Conservation (phyloP, 1,284 basidiomycete species). For the Rhodotorula sp. region DNA sequence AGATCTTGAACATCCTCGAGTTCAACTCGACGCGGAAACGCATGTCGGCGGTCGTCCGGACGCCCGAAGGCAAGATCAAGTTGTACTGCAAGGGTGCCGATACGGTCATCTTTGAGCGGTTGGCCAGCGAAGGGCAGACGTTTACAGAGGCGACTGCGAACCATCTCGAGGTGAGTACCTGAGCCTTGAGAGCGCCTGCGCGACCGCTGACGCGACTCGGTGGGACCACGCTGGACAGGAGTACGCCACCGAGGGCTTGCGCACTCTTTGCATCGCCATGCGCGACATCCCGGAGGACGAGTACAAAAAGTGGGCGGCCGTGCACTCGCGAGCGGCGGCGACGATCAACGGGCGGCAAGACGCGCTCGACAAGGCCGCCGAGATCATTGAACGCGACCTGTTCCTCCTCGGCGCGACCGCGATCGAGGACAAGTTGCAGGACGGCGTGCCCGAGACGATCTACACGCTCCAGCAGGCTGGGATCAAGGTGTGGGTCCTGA, state of each 20-base stretch:
- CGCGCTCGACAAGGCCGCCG: conserved; percentile 89
- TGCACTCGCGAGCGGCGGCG: conserved; percentile 87
- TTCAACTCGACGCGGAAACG: conserved; percentile 97
- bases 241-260: conserved; percentile 92
- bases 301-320: conserved; percentile 80
- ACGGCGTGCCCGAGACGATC: conserved; percentile 97
- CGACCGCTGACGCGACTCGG: neutral
- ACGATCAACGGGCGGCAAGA: conserved; percentile 91
- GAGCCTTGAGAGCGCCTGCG: neutral
- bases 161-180: conserved; percentile 74
- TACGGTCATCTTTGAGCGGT: conserved; percentile 88
- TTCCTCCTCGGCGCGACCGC: conserved; percentile 93
- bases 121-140: conserved; percentile 70
- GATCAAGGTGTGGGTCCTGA: conserved; percentile 98
- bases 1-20: conserved; percentile 95
- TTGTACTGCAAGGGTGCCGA: conserved; percentile 97
- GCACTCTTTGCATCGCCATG: conserved; percentile 94
- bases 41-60: conserved; percentile 91
- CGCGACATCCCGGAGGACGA: conserved; percentile 87
- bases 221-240: conserved; percentile 57
- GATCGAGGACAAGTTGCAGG: conserved; percentile 97
- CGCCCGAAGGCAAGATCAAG: conserved; percentile 87
- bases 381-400: conserved; percentile 91
- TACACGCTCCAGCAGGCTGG: conserved; percentile 96
- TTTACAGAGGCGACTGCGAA: conserved; percentile 81